Base-by-base conservation (phyloP, 208 protist genomes). In the Leishmania tropica region DNA sequence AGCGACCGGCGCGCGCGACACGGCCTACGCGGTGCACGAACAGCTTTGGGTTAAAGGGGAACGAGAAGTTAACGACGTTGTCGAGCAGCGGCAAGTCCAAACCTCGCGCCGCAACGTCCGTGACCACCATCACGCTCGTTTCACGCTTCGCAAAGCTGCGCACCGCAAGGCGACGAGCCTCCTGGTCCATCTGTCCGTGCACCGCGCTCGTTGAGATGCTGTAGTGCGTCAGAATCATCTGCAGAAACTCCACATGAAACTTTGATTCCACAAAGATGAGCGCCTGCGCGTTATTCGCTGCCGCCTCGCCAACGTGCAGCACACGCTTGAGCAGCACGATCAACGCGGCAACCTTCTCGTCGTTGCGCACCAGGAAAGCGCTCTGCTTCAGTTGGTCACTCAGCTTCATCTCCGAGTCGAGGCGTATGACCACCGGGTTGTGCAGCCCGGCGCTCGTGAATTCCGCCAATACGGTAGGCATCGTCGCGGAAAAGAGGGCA, bases 31-130 rank as follows among this genome's bases (percentile, higher is more conserved):
- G 92, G 68, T 99, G 97, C n/a, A 99, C 91, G 85, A 99, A 99
- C 13, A 99, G 88, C 89, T 99, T 99, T 17, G 99, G 93, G 67
- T 88, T 98, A 10, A 95, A 84, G 19, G 99, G 99, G 78, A 99
- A 99, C 78, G 99, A 99, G 83, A 98, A 99, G 94, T 99, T 99
- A 75, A 99, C 97, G 6, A 99, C 99, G 85, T 99, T 99, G 89
- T 99, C 99, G 1, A 99, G 90, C 54, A 99, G 83, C 47, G 99
- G 99, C 67, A 99, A 92, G 89, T 99, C 99, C 7, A 99, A 88
- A 87, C 99, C 99, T 85, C 99, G 97, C 11, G 99, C 99, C 2
- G 99, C 99, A 8, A 99, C 97, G 90, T 99, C 99, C 5, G 99
- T 99, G 15, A 99, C 99, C 28, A 99, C 74, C 85, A 99, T 96